Conservation (phyloP, 768 basidiomycete genomes). For the Boletales sp. region DNA sequence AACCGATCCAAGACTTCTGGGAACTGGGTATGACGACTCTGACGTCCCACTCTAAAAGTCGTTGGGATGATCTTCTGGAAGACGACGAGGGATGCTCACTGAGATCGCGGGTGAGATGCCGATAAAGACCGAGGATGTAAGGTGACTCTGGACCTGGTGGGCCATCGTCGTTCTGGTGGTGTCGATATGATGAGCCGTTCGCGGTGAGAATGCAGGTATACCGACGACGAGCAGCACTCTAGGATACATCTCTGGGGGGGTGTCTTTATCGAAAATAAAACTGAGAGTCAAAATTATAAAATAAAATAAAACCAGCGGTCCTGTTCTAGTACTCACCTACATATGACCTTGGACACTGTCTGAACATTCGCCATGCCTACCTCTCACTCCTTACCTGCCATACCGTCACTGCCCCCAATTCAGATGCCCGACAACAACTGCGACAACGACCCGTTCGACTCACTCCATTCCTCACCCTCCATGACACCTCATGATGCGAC, state of each 20-base stretch:
- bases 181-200: neutral
- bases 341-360: conserved; percentile 12
- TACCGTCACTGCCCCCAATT: conserved; percentile 45
- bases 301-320: neutral
- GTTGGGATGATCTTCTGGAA: conserved; percentile 5
- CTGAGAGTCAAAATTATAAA: conserved; percentile 4
- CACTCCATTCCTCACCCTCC: conserved; percentile 28
- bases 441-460: conserved; percentile 11
- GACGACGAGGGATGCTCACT: conserved; percentile 38
- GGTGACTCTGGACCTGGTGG: conserved; percentile 73
- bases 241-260: conserved; percentile 12
- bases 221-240: conserved; percentile 45
- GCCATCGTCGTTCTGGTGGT: conserved; percentile 74
- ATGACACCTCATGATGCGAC: conserved; percentile 38
- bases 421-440: conserved; percentile 35
- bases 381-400: conserved; percentile 30
- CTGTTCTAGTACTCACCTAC: neutral
- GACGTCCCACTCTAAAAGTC: conserved; percentile 63
- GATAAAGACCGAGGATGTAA: conserved; percentile 69
- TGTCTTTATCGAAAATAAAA: conserved; percentile 3
- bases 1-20: conserved; percentile 89
- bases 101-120: conserved; percentile 52
- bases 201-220: conserved; percentile 1
- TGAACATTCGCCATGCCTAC: conserved; percentile 20
- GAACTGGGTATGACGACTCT: conserved; percentile 76